Evolutionary conservation across 805 yeast species (phyloP).

Genomic region (Metschnikowia picachoensis): DNA sequence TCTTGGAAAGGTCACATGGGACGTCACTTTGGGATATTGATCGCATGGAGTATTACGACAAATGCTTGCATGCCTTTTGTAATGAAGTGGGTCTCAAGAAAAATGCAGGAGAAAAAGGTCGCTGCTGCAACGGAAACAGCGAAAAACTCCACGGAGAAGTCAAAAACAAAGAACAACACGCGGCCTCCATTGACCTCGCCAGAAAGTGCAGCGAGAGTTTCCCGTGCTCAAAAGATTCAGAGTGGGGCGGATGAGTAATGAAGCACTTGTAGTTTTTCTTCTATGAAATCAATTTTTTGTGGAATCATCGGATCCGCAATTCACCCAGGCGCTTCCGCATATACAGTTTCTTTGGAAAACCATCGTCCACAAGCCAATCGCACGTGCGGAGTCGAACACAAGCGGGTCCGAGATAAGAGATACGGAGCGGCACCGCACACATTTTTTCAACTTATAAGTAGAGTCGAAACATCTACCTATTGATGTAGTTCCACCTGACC

Average conservation of each 20-base stretch:
- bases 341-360: slow-evolving; percentile 71
- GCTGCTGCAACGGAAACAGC: slow-evolving; percentile 7
- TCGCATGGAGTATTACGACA: slow-evolving; percentile 29
- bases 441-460: slow-evolving; percentile 27
- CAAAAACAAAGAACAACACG: background rate
- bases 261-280: too few relatives aligned
- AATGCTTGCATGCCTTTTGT: slow-evolving; percentile 26
- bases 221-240: background rate
- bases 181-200: background rate
- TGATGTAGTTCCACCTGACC: slow-evolving; percentile 11
- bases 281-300: too few relatives aligned
- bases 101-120: slow-evolving; percentile 8
- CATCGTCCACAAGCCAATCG: slow-evolving; percentile 50
- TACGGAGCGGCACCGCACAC: slow-evolving; percentile 40
- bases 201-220: background rate
- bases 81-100: slow-evolving; percentile 19
- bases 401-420: slow-evolving; percentile 40
- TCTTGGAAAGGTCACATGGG: slow-evolving; percentile 35
- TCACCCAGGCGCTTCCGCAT: slow-evolving; percentile 77
- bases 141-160: background rate
- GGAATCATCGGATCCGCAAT: slow-evolving; percentile 15
- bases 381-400: slow-evolving; percentile 29
- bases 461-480: slow-evolving; percentile 14
- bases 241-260: too few relatives aligned
- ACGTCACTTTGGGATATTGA: slow-evolving; percentile 28